Conservation (phyloP, 495 filamentous ascomycete species). For the Xylaria cubensis region DNA sequence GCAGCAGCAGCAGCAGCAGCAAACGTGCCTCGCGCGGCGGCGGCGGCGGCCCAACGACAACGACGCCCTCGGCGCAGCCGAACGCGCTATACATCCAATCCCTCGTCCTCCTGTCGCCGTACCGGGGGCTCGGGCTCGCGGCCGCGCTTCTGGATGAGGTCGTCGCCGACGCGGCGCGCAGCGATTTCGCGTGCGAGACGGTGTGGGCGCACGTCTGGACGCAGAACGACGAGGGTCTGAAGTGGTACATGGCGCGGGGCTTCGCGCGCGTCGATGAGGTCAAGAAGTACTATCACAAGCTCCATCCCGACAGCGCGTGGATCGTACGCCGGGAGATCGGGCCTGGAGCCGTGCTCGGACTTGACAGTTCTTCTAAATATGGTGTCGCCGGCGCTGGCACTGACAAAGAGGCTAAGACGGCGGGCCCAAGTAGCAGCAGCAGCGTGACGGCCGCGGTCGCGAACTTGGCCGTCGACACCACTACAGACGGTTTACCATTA, state of each 20-base stretch:
- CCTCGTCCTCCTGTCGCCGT: slow-evolving; percentile 80
- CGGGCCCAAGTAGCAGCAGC: slow-evolving; percentile 28
- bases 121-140: slow-evolving; percentile 80
- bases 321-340: slow-evolving; percentile 64
- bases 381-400: neutral
- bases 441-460: slow-evolving; percentile 42
- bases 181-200: slow-evolving; percentile 43
- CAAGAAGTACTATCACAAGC: slow-evolving; percentile 81
- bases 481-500: neutral
- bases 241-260: slow-evolving; percentile 86
- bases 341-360: slow-evolving; percentile 17
- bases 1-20: too few species aligned
- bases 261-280: slow-evolving; percentile 65
- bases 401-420: neutral
- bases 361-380: slow-evolving; percentile 2
- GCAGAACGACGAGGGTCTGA: slow-evolving; percentile 81
- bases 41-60: too few species aligned
- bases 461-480: slow-evolving; percentile 28
- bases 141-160: slow-evolving; percentile 71
- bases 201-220: slow-evolving; percentile 94
- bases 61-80: slow-evolving; percentile 28
- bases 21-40: slow-evolving; percentile 27
- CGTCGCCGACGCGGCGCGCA: slow-evolving; percentile 47
- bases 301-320: slow-evolving; percentile 81
- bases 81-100: slow-evolving; percentile 86